Evolutionary conservation across 345 rosid species (phyloP), one percentile per base, ranked within the genome.

Genomic region (Salix viminalis): DNA sequence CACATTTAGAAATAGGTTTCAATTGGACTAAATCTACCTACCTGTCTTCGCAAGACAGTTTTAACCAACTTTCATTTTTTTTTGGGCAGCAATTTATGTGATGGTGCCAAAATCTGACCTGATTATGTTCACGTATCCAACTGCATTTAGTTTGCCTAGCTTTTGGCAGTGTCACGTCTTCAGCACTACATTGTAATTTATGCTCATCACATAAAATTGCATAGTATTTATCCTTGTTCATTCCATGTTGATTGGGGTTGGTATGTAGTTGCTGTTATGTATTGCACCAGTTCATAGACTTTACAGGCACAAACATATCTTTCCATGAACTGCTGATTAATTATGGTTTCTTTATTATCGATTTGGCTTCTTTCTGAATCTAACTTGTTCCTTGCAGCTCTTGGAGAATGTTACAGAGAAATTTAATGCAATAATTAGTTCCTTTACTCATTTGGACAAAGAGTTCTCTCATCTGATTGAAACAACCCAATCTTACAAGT

Each of bases 381-480:
- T 4, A 18, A 16, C 37, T 70, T 78, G 75, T 36, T 71, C 71
- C 83, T 82, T 82, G 84, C 92, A 96, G 99, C 92, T 96, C 61
- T 85, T 92, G 90, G 94, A 89, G 83, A 85, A 80, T 80, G 87
- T 90, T 73, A 89, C 91, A 21, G 98, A 91, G 87, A 92, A 88
- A 84, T 89, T 90, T 83, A 97, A 96, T 82, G 76, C 78, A 46
- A 87, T 90, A 82, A 91, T 94, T 78, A 84, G 91, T 83, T 91
- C 97, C 12, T 96, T 90, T 84, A 93, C 97, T 85, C 98, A 89
- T 83, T 79, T 94, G 77, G 97, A 93, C 86, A 81, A 85, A 75
- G 99, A 93, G 87, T 96, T 96, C 86, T 84, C 90, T 62, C 88
- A 87, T 81, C 88, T 89, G 84, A 87, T 90, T 84, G 95, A 89